These are phyloP conservation scores for Jamesozyma jinghongensis DNA, from an alignment of 805 yeast species.

Conservation along the genomic window DNA sequence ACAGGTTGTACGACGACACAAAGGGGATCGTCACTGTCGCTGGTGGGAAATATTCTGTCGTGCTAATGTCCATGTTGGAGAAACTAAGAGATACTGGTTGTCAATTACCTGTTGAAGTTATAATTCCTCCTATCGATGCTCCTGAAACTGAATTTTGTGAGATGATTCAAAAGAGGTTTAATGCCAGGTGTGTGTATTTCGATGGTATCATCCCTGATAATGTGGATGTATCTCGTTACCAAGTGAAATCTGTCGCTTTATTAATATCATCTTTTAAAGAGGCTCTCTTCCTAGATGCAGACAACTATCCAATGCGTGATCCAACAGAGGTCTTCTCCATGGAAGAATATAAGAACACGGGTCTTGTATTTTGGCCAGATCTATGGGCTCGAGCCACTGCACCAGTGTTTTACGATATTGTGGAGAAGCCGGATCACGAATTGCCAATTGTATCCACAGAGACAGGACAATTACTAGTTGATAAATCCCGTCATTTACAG, in stretches of 20 bases:
- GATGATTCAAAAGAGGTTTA: constrained; percentile 48
- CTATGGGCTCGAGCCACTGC: constrained; percentile 80
- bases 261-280: constrained; percentile 66
- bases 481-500: constrained; percentile 49
- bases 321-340: no score
- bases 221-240: constrained; percentile 44
- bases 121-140: constrained; percentile 57
- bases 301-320: constrained; percentile 64
- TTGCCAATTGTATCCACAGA: constrained; percentile 63
- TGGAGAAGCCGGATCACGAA: constrained; percentile 41
- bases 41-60: constrained; percentile 62
- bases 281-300: constrained; percentile 65
- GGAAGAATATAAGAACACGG: constrained; percentile 34
- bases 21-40: constrained; percentile 63
- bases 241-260: constrained; percentile 59
- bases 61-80: constrained; percentile 46
- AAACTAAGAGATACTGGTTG: constrained; percentile 57
- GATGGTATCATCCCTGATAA: constrained; percentile 37
- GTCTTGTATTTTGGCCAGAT: constrained; percentile 71
- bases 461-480: constrained; percentile 60
- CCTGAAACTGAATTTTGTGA: constrained; percentile 57
- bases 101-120: constrained; percentile 68
- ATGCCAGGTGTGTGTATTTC: constrained; percentile 53
- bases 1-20: no score
- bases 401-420: constrained; percentile 62